Evolutionary conservation across 2,329 filamentous ascomycete genomes (phyloP), one percentile per base, ranked within the genome.

Genomic region (Exophiala mesophila): DNA sequence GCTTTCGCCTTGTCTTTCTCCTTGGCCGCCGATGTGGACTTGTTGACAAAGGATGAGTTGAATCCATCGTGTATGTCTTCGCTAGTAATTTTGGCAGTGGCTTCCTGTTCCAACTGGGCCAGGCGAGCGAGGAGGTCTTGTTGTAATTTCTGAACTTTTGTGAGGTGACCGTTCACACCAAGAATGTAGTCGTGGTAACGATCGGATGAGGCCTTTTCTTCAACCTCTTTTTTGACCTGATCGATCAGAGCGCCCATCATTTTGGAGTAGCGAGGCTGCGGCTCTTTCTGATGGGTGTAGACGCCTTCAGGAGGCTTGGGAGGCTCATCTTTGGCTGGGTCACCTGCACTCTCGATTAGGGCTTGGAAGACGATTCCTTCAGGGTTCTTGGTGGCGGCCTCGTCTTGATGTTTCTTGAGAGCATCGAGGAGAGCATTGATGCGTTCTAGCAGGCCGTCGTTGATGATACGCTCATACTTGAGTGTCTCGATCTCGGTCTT

Each of bases 201-300:
- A 54, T 82, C 77, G 15, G 77, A 73, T 0, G 77, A 73, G 48
- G 83, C 80, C 64, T 84, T 84, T 60, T 88, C 85, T 42, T 89
- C 85, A 24, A 95, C 73, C 37, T 84, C 79, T 53, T 86, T 80
- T 65, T 95, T 96, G 30, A 97, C 88, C 65, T 94, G 85, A 58
- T 98, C 92, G 15, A 97, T 77, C 57, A 98, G 67, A n/a, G 83
- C 80, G n/a, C 86, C 86, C 84, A 98, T 89, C 92, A 98, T 98
- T 71, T 94, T 88, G 28, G 88, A 92, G 61, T 95, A 98, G 10
- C 82, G 84, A 1, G 86, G 87, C 56, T 86, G 79, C 9, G 46
- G 47, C 58, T 82, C 80, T 62, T 84, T 78, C 55, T 83, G 80
- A 41, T 87, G 74, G 30, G 76, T 74, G 59, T 94, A 83, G 19